Base-by-base conservation (phyloP, 2,329 filamentous ascomycete species). In the Parascedosporium putredinis region DNA sequence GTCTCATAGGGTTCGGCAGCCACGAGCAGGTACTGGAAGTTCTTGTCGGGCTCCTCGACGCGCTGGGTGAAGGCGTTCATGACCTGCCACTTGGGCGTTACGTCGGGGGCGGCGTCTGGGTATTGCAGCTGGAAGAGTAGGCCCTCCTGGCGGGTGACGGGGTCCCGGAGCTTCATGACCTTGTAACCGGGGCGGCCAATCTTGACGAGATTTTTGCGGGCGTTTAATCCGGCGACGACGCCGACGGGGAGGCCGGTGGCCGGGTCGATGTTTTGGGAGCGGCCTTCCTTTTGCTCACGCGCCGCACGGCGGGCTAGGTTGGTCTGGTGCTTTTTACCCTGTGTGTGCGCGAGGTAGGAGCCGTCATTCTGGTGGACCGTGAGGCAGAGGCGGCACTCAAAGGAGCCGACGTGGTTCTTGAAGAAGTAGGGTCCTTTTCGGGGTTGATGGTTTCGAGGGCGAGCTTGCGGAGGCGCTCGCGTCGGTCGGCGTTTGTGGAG, bases 401-500 rank as follows among this genome's bases (percentile, higher is more conserved):
- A 98, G 62, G 86, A 93, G 62, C 93, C 93, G 60, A 97, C 88
- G 69, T 98, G 91, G 75, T 98, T 98, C 68, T 95, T 95, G 83
- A 98, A 98, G 75, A 97, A 96, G 79, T 97, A 98, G 93, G 93
- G 71, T 98, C 93, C 72, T 96, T 97, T 71, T 97, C 93, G 55
- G 97, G 86, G 73, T 97, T 91, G 75, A 98, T 98, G 50, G 89
- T 94, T 72, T 98, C 93, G 62, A 98, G 87, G 52, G 93, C 93
- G 63, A 98, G 89, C 73, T 96, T 96, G 67, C 91, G 89, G 34
- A 98, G 84, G 55, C 93, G 90, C 69, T 98, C 93, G 65, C 93
- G 88, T 52, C 93, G 88, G 78, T 97, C 93, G 56, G 93, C 91
- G 68, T 97, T 97, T 55, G 89, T 95, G 52, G 89, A 88, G 60